phyloP scores from a whole-genome alignment of 2,329 filamentous ascomycete genomes.

The Stagonosporopsis rhizophila region DNA sequence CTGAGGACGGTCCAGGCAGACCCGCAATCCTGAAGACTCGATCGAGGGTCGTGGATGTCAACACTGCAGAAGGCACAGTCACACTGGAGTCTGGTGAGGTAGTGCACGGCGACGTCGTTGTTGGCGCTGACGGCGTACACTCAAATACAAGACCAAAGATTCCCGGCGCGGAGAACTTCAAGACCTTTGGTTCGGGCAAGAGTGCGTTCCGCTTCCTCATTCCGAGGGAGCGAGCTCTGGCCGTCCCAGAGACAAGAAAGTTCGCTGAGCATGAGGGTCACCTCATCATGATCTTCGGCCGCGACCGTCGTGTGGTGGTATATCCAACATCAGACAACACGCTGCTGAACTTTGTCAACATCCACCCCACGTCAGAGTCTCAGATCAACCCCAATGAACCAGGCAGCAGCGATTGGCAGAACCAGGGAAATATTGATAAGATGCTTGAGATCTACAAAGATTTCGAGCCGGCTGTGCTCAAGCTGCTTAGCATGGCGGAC shows the following conservation, averaged over 20 bases:
- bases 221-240: constrained; percentile 52
- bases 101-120: constrained; percentile 57
- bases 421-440: constrained; percentile 44
- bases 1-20: constrained; percentile 43
- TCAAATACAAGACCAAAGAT: constrained; percentile 41
- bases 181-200: constrained; percentile 59
- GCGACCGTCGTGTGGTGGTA: constrained; percentile 55
- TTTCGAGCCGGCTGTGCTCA: constrained; percentile 47
- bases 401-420: constrained; percentile 45
- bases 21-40: constrained; percentile 52
- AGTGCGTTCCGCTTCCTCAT: constrained; percentile 66
- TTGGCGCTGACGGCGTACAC: constrained; percentile 64
- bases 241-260: constrained; percentile 50
- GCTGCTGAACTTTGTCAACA: constrained; percentile 56
- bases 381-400: constrained; percentile 23
- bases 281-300: constrained; percentile 54
- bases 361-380: constrained; percentile 49
- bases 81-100: constrained; percentile 50
- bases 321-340: constrained; percentile 58
- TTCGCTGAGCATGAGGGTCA: constrained; percentile 50
- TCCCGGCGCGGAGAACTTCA: constrained; percentile 40
- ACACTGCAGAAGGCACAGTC: constrained; percentile 40
- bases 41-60: constrained; percentile 55
- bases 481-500: constrained; percentile 50
- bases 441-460: constrained; percentile 51